Conservation (phyloP, 768 basidiomycete genomes). For the Pleurotus cornucopiae region DNA sequence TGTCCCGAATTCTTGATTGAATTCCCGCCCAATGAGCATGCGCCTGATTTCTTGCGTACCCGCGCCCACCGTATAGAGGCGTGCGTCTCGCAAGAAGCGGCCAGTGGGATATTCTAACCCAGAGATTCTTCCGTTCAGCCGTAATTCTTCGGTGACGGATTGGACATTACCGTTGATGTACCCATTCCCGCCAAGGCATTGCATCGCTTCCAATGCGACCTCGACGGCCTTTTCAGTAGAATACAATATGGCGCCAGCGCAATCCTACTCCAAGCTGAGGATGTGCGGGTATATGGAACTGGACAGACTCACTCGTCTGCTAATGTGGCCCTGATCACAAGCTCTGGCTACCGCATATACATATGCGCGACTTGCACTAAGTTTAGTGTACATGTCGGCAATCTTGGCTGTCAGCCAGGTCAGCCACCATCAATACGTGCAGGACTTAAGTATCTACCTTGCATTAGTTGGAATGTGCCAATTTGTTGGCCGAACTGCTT, state of each 20-base stretch:
- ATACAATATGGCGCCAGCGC: conserved; percentile 91
- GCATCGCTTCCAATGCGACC: conserved; percentile 88
- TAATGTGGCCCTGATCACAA: conserved; percentile 76
- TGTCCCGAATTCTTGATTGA: conserved; percentile 63
- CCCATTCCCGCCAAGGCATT: conserved; percentile 92
- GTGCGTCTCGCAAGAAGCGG: conserved; percentile 80
- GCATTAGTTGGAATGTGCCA: conserved; percentile 94
- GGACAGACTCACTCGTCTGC: conserved; percentile 57
- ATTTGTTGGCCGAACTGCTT: conserved; percentile 87
- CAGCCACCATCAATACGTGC: background rate
- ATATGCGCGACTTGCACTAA: conserved; percentile 84
- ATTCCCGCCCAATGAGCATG: conserved; percentile 92
- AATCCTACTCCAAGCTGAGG: conserved; percentile 55
- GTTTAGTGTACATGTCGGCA: conserved; percentile 92
- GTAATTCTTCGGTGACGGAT: background rate
- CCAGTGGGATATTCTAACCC: conserved; percentile 82
- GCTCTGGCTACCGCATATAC: conserved; percentile 91
- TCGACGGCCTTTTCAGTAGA: conserved; percentile 91
- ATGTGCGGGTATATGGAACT: background rate
- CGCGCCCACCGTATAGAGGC: conserved; percentile 92
- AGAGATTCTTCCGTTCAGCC: background rate
- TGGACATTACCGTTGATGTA: conserved; percentile 79
- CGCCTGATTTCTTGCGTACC: conserved; percentile 94
- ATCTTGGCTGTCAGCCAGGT: conserved; percentile 54
- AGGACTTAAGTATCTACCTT: conserved; percentile 46